Percentiles rank a stretch among this genome's conserved stretches.
Conservation (phyloP, 176 grass and related monocot species). For the Oryza officinalis region DNA sequence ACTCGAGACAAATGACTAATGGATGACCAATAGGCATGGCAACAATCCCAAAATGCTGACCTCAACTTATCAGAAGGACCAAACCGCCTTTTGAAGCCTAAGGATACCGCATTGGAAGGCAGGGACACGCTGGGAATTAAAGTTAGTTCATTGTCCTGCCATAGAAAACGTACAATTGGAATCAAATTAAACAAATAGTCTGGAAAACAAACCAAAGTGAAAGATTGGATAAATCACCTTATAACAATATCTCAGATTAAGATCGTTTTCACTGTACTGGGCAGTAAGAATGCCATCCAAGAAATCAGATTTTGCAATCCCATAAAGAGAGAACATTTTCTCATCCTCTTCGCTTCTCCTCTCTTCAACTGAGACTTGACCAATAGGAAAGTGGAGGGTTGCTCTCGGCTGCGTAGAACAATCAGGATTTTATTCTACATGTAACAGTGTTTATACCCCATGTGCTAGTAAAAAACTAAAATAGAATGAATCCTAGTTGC, state of each 20-base stretch:
- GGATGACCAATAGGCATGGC: not conserved
- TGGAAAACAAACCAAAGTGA: slow-evolving; percentile 1
- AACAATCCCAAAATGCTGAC: slow-evolving; percentile 44
- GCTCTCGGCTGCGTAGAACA: slow-evolving; percentile 71
- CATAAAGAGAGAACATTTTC: slow-evolving; percentile 64
- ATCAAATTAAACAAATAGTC: slow-evolving; percentile 32
- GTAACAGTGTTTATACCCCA: not conserved
- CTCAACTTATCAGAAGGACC: slow-evolving; percentile 83
- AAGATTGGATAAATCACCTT: slow-evolving; percentile 60
- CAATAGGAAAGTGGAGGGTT: slow-evolving; percentile 74
- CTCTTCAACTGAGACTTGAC: slow-evolving; percentile 83
- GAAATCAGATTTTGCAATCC: slow-evolving; percentile 68
- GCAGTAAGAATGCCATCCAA: slow-evolving; percentile 80
- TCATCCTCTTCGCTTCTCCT: slow-evolving; percentile 52
- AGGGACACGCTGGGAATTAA: slow-evolving; percentile 75
- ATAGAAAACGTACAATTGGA: slow-evolving; percentile 19
- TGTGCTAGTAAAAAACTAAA: not conserved
- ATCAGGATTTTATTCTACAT: slow-evolving; percentile 28
- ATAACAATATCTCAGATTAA: slow-evolving; percentile 88
- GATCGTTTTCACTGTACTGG: slow-evolving; percentile 65
- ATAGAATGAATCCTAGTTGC: not conserved
- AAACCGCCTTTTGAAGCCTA: slow-evolving; percentile 83
- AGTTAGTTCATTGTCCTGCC: slow-evolving; percentile 78
- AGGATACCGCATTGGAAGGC: slow-evolving; percentile 72
- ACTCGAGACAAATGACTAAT: not conserved